Percentiles rank a stretch among this genome's conserved stretches.
Conservation (phyloP, 2,329 filamentous ascomycete genomes). For the Cordyceps javanica region DNA sequence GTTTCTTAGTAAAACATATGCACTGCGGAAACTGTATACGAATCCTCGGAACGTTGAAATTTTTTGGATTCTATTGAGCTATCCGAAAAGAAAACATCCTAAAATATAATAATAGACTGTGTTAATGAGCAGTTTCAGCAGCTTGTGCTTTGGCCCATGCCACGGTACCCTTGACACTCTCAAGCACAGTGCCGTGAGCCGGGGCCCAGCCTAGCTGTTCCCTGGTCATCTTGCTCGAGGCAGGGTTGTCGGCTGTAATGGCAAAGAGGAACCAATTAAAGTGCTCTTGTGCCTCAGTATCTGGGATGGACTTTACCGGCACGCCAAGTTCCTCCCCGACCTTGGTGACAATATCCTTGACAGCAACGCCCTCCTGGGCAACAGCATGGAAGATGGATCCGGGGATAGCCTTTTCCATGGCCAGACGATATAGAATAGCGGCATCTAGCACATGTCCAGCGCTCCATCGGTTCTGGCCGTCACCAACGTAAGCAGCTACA, state of each 20-base stretch:
- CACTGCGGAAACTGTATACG: too few species aligned
- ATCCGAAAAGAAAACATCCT: too few species aligned
- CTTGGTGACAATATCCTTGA: slow-evolving; percentile 29
- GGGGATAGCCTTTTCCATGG: slow-evolving; percentile 29
- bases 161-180: not conserved
- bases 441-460: slow-evolving; percentile 33
- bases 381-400: slow-evolving; percentile 31
- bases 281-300: slow-evolving; percentile 22
- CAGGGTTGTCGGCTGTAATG: slow-evolving; percentile 23
- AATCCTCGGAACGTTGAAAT: too few species aligned
- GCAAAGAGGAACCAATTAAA: slow-evolving; percentile 22
- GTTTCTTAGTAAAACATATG: too few species aligned
- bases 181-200: not conserved
- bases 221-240: slow-evolving; percentile 30
- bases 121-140: not conserved
- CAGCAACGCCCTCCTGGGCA: slow-evolving; percentile 27
- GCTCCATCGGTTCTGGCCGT: slow-evolving; percentile 30
- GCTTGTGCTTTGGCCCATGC: not conserved
- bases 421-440: slow-evolving; percentile 29
- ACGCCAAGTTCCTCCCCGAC: slow-evolving; percentile 30
- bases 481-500: slow-evolving; percentile 27
- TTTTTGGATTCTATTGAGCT: too few species aligned
- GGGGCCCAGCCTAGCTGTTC: slow-evolving; percentile 3
- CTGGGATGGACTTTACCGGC: slow-evolving; percentile 22
- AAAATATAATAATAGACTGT: not conserved